Base-by-base conservation (phyloP, 2,329 filamentous ascomycete genomes). In the Cladosporium sphaerospermum region DNA sequence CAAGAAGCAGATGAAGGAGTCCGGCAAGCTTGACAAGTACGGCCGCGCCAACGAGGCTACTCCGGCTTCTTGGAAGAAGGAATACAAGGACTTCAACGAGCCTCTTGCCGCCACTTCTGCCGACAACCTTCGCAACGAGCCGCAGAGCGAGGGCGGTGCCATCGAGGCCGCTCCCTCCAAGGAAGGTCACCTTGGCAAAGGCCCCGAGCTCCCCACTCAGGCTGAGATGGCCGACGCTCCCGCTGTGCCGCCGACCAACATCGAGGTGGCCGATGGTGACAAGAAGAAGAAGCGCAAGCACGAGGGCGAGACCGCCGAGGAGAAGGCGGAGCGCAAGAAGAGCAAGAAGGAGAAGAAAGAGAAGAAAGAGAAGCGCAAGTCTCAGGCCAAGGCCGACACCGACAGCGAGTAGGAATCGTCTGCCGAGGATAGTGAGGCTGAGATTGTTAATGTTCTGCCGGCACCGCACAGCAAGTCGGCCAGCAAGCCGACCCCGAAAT, bases 1-100 rank as follows among this genome's bases (percentile, higher is more conserved):
- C 81, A 99, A 99, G 85, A 99, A 99, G 87, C 96, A 97, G 83
- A 84, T 99, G 79, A 97, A 97, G 84, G 89, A 91, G 50, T 88
- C 89, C 62, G 93, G 93, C 73, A 96, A 96, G 77, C 86, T 99
- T 56, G 93, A 99, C 79, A 99, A 99, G 85, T 97, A 84, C 65
- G 93, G 93, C 62, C 86, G 91, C 55, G 74, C 88, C 64, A 99
- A 97, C 73, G 92, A 96, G 71, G 83, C 85, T 59, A 99, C 93
- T 4, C 93, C 93, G 23, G 84, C 90, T 64, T 89, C 93, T 75
- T 99, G 93, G 93, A 90, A 88, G 63, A 75, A 81, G 36, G 87
- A 88, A 61, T 99, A 99, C 81, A 92, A 90, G 74, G 93, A 97
- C 76, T 96, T 84, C 76, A 84, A 80, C 66, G 79, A 80, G 39